Evolutionary conservation across 2,329 filamentous ascomycete genomes (phyloP).

Genomic region (Dothideomycetes sp.): DNA sequence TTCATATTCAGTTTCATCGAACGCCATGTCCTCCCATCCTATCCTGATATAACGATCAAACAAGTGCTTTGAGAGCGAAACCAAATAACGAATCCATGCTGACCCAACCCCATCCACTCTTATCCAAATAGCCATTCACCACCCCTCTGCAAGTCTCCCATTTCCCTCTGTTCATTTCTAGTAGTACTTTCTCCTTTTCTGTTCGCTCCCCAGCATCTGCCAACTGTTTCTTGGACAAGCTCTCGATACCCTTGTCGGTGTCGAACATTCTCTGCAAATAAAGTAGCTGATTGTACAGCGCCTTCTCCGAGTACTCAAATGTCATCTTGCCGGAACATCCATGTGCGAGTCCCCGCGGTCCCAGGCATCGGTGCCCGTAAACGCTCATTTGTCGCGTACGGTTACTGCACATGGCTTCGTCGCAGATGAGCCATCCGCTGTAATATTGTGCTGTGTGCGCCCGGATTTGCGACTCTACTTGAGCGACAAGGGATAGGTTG

Average conservation of each 20-base stretch:
- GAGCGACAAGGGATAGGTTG: slow-evolving; percentile 67
- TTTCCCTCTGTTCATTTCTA: slow-evolving; percentile 68
- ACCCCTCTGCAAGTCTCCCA: slow-evolving; percentile 68
- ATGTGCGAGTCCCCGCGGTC: slow-evolving; percentile 70
- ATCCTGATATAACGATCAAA: slow-evolving; percentile 6
- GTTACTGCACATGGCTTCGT: slow-evolving; percentile 76
- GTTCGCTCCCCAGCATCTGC: slow-evolving; percentile 17
- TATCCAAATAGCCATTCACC: slow-evolving; percentile 46
- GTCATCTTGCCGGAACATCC: slow-evolving; percentile 81
- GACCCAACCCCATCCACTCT: slow-evolving; percentile 29
- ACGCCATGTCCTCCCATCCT: background rate
- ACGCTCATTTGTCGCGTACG: slow-evolving; percentile 88
- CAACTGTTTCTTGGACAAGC: slow-evolving; percentile 20
- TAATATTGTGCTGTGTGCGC: slow-evolving; percentile 75
- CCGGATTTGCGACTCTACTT: slow-evolving; percentile 77
- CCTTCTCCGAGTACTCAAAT: slow-evolving; percentile 80
- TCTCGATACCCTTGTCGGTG: slow-evolving; percentile 62
- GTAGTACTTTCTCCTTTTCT: slow-evolving; percentile 53
- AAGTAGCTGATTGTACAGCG: slow-evolving; percentile 86
- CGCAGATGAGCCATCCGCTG: slow-evolving; percentile 81
- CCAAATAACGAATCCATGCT: slow-evolving; percentile 38
- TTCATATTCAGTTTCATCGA: too few species aligned
- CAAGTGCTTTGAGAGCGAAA: slow-evolving; percentile 26
- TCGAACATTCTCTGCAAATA: slow-evolving; percentile 83
- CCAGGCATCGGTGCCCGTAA: slow-evolving; percentile 81